These are phyloP conservation scores for Hyphodiscus hymeniophilus DNA, from an alignment of 495 filamentous ascomycete species.

Conservation along the genomic window DNA sequence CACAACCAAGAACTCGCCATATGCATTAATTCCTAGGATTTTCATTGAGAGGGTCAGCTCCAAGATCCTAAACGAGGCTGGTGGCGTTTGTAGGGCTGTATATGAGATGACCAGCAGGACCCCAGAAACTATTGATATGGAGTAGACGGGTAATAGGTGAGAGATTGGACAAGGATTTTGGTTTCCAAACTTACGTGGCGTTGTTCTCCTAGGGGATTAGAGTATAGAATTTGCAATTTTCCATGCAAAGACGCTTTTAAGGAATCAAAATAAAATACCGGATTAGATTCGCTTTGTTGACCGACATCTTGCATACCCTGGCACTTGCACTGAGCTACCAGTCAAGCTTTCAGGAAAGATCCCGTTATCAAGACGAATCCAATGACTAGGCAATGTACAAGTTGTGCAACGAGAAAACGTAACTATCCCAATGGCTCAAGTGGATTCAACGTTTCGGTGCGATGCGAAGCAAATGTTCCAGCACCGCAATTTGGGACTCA, in stretches of 20 bases:
- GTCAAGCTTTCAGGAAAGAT: not conserved
- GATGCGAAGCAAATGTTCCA: no score
- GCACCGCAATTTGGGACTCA: no score
- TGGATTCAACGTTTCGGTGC: no score
- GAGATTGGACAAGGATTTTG: no score
- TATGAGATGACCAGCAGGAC: slow-evolving; percentile 70
- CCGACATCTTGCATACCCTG: not conserved
- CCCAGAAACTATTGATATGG: slow-evolving; percentile 71
- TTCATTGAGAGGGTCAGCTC: slow-evolving; percentile 65
- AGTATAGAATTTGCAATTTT: slow-evolving; percentile 7
- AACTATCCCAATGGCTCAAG: no score
- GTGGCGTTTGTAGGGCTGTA: slow-evolving; percentile 44
- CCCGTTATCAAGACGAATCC: not conserved
- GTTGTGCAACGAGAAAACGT: no score
- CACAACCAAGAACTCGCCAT: slow-evolving; percentile 63
- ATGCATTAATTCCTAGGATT: slow-evolving; percentile 76
- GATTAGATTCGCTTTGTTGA: no score
- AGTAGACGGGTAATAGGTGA: slow-evolving; percentile 36
- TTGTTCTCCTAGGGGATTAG: slow-evolving; percentile 1
- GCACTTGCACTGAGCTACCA: not conserved
- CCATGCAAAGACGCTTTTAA: no score
- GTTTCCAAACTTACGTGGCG: not conserved
- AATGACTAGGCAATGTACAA: not conserved
- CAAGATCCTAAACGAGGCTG: slow-evolving; percentile 78
- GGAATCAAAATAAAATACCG: no score